These are phyloP conservation scores for Teunomyces stri DNA, from an alignment of 805 yeast genomes.

Conservation along the genomic window DNA sequence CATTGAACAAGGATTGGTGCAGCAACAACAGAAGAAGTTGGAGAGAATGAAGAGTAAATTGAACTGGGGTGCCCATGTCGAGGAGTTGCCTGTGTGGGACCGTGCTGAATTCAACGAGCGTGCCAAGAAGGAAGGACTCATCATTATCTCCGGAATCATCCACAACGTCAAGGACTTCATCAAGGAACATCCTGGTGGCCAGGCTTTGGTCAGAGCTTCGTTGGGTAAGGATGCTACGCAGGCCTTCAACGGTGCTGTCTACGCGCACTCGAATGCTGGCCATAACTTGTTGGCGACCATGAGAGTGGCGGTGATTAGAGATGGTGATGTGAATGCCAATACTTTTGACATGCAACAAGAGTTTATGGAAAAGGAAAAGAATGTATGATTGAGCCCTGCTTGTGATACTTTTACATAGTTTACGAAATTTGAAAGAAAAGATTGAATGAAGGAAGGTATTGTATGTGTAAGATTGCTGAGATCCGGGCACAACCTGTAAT, in stretches of 20 bases:
- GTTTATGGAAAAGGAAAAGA: constrained; percentile 36
- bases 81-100: constrained; percentile 73
- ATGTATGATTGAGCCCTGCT: background rate
- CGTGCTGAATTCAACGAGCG: constrained; percentile 54
- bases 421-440: background rate
- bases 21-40: constrained; percentile 80
- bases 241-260: constrained; percentile 85
- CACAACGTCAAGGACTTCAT: constrained; percentile 71
- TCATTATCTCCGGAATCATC: constrained; percentile 74
- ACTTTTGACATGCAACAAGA: constrained; percentile 53
- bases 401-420: too few species aligned
- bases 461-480: background rate
- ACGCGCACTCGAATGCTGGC: constrained; percentile 83
- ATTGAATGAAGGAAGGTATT: background rate
- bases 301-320: constrained; percentile 79
- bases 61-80: constrained; percentile 74
- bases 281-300: constrained; percentile 76
- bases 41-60: constrained; percentile 59
- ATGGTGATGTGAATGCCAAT: constrained; percentile 54
- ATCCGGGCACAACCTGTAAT: too few species aligned
- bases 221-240: constrained; percentile 79
- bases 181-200: constrained; percentile 84
- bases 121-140: constrained; percentile 55
- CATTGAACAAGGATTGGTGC: constrained; percentile 76
- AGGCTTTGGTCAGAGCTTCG: constrained; percentile 65